Evolutionary conservation across 2,329 filamentous ascomycete species (phyloP).

Genomic region (Iodosphaeria phyllophila): DNA sequence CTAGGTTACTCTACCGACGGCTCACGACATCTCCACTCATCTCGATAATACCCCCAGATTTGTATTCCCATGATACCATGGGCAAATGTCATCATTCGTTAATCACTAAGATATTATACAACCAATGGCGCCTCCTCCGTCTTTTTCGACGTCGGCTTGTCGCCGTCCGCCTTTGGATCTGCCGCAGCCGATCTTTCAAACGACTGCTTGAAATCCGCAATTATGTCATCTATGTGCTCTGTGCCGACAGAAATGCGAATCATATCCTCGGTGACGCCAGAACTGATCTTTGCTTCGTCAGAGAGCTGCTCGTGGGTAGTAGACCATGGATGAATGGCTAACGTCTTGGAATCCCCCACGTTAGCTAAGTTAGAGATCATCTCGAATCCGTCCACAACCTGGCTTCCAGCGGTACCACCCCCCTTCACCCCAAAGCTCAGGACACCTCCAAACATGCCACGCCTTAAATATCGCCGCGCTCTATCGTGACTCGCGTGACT

Average conservation of each 20-base stretch:
- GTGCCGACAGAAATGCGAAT: slow-evolving; percentile 92
- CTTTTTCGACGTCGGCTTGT: slow-evolving; percentile 14
- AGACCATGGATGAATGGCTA: slow-evolving; percentile 88
- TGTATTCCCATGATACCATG: slow-evolving; percentile 5
- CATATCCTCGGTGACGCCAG: slow-evolving; percentile 75
- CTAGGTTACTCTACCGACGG: too few relatives aligned
- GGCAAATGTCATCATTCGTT: neutral
- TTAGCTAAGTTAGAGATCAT: slow-evolving; percentile 92
- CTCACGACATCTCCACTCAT: too few relatives aligned
- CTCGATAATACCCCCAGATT: too few relatives aligned
- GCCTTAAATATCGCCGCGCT: slow-evolving; percentile 73
- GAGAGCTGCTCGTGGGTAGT: slow-evolving; percentile 88
- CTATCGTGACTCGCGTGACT: slow-evolving; percentile 62
- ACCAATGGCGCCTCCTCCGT: slow-evolving; percentile 20
- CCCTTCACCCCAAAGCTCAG: slow-evolving; percentile 89
- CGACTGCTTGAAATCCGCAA: slow-evolving; percentile 84
- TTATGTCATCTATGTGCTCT: slow-evolving; percentile 95
- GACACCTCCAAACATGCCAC: slow-evolving; percentile 79
- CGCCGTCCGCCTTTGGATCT: slow-evolving; percentile 14
- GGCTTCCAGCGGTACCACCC: slow-evolving; percentile 61
- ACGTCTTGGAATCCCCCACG: slow-evolving; percentile 85
- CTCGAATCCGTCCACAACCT: slow-evolving; percentile 88
- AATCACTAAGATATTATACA: slow-evolving; percentile 2
- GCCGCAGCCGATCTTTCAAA: slow-evolving; percentile 44
- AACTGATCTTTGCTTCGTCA: slow-evolving; percentile 57